Evolutionary conservation across 2,329 filamentous ascomycete species (phyloP).

Genomic region (Aureobasidium vineae): DNA sequence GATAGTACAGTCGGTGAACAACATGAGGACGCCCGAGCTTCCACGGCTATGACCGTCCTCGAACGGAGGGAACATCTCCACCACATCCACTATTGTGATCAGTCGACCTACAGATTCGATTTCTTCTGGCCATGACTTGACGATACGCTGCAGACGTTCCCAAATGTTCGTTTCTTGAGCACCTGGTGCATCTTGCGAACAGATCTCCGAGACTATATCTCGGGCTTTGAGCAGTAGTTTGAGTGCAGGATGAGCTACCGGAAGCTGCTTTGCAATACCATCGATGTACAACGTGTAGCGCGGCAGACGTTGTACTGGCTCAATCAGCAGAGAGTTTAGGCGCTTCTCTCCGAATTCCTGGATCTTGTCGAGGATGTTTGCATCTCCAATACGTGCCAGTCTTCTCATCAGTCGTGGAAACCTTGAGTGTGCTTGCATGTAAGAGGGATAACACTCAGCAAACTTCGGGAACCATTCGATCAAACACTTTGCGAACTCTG

Average conservation of each 20-base stretch:
- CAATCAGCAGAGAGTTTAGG: conserved; percentile 87
- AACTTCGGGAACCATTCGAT: conserved; percentile 93
- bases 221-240: conserved; percentile 80
- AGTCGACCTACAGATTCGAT: conserved; percentile 65
- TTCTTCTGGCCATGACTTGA: conserved; percentile 72
- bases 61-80: conserved; percentile 74
- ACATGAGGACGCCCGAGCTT: conserved; percentile 66
- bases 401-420: conserved; percentile 78
- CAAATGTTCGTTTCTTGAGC: conserved; percentile 70
- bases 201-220: conserved; percentile 94
- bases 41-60: conserved; percentile 45
- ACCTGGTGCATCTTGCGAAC: conserved; percentile 76
- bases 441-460: conserved; percentile 85
- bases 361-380: conserved; percentile 77
- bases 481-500: conserved; percentile 75
- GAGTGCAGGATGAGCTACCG: conserved; percentile 80
- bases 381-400: conserved; percentile 72
- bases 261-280: conserved; percentile 83
- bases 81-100: conserved; percentile 75
- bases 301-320: conserved; percentile 90
- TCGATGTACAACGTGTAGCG: conserved; percentile 96
- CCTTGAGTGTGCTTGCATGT: conserved; percentile 84
- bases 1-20: conserved; percentile 81
- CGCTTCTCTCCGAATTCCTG: conserved; percentile 85
- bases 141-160: conserved; percentile 70